Conservation (phyloP, 192 early-diverging fungal genomes). For the Powellomyces hirtus region DNA sequence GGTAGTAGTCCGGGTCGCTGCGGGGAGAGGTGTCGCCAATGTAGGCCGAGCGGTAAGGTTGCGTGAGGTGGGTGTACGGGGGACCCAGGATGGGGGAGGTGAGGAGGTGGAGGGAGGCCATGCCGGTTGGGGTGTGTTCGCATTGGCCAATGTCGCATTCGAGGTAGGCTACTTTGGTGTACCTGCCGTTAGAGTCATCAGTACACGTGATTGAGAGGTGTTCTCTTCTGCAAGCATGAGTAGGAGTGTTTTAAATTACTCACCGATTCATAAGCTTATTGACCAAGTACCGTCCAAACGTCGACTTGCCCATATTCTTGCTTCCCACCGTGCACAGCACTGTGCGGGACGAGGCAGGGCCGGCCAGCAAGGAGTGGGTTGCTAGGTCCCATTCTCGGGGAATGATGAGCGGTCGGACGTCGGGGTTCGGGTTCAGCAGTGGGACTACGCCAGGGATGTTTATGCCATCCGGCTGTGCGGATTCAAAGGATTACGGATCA, state of each 20-base stretch:
- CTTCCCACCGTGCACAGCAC: conserved; percentile 70
- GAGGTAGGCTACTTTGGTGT: conserved; percentile 72
- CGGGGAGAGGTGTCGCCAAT: conserved; percentile 75
- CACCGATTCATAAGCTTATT: conserved; percentile 76
- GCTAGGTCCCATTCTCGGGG: conserved; percentile 40
- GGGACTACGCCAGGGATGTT: not conserved
- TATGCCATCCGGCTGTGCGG: not conserved
- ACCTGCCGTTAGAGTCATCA: no score
- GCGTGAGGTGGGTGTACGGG: not conserved
- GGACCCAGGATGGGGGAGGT: conserved; percentile 62
- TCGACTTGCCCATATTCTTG: conserved; percentile 89
- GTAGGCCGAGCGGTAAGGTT: conserved; percentile 66
- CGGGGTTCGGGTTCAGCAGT: conserved; percentile 8
- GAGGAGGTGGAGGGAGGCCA: conserved; percentile 76
- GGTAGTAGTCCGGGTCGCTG: conserved; percentile 80
- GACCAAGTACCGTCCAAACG: conserved; percentile 69
- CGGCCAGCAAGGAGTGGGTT: not conserved
- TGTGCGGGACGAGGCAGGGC: conserved; percentile 33
- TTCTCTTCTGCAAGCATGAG: no score
- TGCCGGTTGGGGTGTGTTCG: conserved; percentile 80
- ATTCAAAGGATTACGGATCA: not conserved
- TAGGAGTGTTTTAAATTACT: no score
- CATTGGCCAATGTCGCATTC: conserved; percentile 93
- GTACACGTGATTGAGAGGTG: no score
- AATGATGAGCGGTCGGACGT: conserved; percentile 29